Base-by-base conservation (phyloP, 2,329 filamentous ascomycete species). In the Fusarium sp. region DNA sequence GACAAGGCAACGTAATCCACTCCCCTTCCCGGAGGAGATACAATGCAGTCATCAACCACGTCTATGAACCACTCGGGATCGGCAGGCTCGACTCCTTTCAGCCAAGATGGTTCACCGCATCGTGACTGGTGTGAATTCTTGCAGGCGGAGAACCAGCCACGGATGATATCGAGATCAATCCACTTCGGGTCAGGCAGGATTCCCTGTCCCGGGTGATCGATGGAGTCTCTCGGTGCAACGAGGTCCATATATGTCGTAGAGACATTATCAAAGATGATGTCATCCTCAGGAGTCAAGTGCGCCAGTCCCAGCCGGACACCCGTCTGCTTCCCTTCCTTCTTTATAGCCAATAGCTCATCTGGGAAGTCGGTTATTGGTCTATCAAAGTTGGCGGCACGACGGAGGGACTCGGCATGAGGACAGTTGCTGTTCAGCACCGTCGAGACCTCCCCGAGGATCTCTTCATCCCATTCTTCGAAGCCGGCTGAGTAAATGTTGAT, bases 71-170 rank as follows among this genome's bases (percentile, higher is more conserved):
- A 68, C 18, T 68, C 65, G 11, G 66, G 61, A 4, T 58, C 38
- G 29, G 52, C 42, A 10, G 62, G 20, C 13, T 57, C 57, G 29
- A 71, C 61, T 22, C 62, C 65, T 68, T 65, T 68, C 3, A 71
- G 42, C 69, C 69, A 71, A 22, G 47, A 40, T 8, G 69, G 69
- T 29, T 68, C 69, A 14, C 62, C 25, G 35, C 69, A 71, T 54
- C 60, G 54, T 5, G 10, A 35, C 29, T 57, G 25, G 8, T 71
- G 69, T 8, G 59, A 20, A 6, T 10, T 62, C 11, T 65, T 35
- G 52, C 65, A 71, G 33, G 18, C 42, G 4, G 40, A 58, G 13
- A 56, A 50, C 69, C 69, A 71, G 22, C 35, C 29, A 2, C 45
- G 57, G 3, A 71, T 9, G 13, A 42, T 52, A 5, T 60, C 35